A percentile compares a stretch with the other conserved stretches of the same genome.
Conservation (phyloP, 1,139 yeast species). For the Geotrichum siamense region DNA sequence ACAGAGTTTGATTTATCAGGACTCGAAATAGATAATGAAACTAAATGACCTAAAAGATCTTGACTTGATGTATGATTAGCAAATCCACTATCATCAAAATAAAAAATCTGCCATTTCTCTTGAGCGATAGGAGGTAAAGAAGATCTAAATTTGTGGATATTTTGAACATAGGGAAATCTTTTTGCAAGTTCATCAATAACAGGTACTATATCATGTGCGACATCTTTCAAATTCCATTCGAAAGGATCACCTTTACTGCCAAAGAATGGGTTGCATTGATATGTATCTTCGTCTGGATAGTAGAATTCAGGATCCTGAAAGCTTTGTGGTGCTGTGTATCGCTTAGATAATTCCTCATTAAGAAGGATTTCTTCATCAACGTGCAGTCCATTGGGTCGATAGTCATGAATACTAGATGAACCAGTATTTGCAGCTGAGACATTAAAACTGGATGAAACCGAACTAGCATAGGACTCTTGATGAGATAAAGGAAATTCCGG, state of each 20-base stretch:
- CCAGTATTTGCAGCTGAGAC: constrained; percentile 12
- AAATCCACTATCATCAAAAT: constrained; percentile 26
- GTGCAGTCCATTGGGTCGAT: constrained; percentile 16
- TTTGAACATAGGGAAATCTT: constrained; percentile 26
- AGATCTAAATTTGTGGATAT: constrained; percentile 16
- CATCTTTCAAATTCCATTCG: constrained; percentile 34
- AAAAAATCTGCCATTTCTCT: constrained; percentile 36
- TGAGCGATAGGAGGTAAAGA: constrained; percentile 24
- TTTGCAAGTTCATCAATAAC: constrained; percentile 30
- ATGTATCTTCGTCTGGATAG: constrained; percentile 11
- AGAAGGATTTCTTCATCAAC: constrained; percentile 3
- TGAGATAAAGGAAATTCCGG: constrained; percentile 23
- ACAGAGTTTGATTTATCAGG: neutral
- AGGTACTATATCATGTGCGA: constrained; percentile 32
- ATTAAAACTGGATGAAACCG: constrained; percentile 13
- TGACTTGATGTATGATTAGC: constrained; percentile 25
- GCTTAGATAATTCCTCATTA: neutral
- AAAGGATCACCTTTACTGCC: constrained; percentile 27
- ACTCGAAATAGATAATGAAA: neutral
- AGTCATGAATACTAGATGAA: constrained; percentile 4
- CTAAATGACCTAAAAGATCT: constrained; percentile 1
- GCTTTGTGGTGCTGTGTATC: neutral
- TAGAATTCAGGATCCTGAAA: neutral
- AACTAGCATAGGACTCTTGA: constrained; percentile 4
- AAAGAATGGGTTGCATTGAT: constrained; percentile 16